Evolutionary conservation across 345 rosid species (phyloP).

Genomic region (Fremontodendron californicum): DNA sequence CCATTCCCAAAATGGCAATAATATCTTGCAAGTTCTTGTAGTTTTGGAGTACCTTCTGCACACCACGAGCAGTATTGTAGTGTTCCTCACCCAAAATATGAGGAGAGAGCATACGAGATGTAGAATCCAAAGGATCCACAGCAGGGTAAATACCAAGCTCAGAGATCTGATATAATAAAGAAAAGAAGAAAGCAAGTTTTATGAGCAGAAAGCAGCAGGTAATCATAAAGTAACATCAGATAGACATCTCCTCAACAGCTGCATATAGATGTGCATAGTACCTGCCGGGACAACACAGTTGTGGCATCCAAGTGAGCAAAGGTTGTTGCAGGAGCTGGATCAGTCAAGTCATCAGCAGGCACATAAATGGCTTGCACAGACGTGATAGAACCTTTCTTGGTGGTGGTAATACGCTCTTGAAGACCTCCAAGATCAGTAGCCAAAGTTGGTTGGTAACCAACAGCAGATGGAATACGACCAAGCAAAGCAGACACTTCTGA

Average conservation of each 20-base stretch:
- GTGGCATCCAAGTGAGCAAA: constrained; percentile 99
- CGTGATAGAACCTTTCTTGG: constrained; percentile 96
- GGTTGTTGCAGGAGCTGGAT: constrained; percentile 98
- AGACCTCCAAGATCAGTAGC: constrained; percentile 99
- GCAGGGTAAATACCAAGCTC: constrained; percentile 99
- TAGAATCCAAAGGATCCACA: constrained; percentile 95
- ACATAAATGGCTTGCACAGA: constrained; percentile 98
- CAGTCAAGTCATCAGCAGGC: constrained; percentile 99
- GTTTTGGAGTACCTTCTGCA: constrained; percentile 95
- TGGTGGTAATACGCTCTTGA: constrained; percentile 96
- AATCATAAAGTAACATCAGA: not conserved
- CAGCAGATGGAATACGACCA: constrained; percentile 99
- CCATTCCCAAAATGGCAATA: constrained; percentile 98
- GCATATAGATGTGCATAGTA: constrained; percentile 13
- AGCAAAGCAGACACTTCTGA: constrained; percentile 99
- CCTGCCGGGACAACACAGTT: constrained; percentile 98
- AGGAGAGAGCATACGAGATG: constrained; percentile 98
- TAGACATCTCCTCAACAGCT: not conserved
- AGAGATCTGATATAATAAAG: constrained; percentile 53
- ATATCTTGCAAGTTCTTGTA: constrained; percentile 99
- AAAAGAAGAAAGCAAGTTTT: not conserved
- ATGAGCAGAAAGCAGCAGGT: not conserved
- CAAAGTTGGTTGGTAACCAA: constrained; percentile 97
- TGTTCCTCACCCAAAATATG: constrained; percentile 92
- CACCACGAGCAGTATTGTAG: constrained; percentile 97